These are phyloP conservation scores for Withania somnifera DNA, from an alignment of 305 asterid species.

Conservation along the genomic window DNA sequence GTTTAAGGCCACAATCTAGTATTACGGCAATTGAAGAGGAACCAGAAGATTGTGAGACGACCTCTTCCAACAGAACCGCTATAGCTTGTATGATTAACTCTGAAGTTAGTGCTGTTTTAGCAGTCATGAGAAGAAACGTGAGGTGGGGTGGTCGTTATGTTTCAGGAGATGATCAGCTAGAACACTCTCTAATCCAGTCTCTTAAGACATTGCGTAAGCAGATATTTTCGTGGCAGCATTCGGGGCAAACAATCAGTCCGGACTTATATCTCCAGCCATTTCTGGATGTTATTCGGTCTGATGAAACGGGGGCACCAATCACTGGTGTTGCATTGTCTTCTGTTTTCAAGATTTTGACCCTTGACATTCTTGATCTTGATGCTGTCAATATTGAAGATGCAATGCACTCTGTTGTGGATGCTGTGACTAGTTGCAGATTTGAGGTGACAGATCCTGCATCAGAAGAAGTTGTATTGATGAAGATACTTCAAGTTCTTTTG, in stretches of 20 bases:
- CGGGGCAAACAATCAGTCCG: constrained; percentile 78
- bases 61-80: constrained; percentile 50
- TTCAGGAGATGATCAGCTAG: constrained; percentile 94
- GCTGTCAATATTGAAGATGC: constrained; percentile 74
- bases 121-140: constrained; percentile 93
- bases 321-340: constrained; percentile 89
- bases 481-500: constrained; percentile 92
- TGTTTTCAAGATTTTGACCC: constrained; percentile 77
- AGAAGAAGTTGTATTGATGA: constrained; percentile 87
- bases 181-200: constrained; percentile 84
- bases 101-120: constrained; percentile 88
- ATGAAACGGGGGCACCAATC: constrained; percentile 96
- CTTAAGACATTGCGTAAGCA: constrained; percentile 74
- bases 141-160: constrained; percentile 97
- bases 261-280: constrained; percentile 87
- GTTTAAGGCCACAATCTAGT: constrained; percentile 66
- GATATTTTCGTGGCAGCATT: constrained; percentile 71
- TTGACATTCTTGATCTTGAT: constrained; percentile 65
- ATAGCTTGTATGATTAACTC: constrained; percentile 80
- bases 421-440: constrained; percentile 97
- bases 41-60: constrained; percentile 77
- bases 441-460: constrained; percentile 96
- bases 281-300: constrained; percentile 85
- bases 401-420: constrained; percentile 85
- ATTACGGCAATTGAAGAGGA: constrained; percentile 91